Evolutionary conservation across 176 grass and related monocot species (phyloP).

Genomic region (Oryza rufipogon): DNA sequence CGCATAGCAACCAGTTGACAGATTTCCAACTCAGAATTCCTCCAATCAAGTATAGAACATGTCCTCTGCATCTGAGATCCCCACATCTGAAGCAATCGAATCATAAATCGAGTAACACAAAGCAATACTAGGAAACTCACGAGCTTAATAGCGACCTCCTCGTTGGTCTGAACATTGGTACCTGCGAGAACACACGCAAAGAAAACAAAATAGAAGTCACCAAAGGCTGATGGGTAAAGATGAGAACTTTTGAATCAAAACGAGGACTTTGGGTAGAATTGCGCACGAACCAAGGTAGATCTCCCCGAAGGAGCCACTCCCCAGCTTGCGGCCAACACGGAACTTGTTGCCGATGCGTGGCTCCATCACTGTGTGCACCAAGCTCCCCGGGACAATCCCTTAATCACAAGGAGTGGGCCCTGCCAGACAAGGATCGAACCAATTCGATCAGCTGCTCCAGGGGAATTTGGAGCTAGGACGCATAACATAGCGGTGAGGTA

Average conservation of each 20-base stretch:
- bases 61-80: conserved; percentile 26
- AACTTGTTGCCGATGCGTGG: conserved; percentile 83
- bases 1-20: neutral
- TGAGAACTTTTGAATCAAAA: conserved; percentile 29
- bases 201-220: neutral
- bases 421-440: conserved; percentile 21
- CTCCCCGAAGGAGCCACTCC: conserved; percentile 81
- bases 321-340: conserved; percentile 76
- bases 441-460: neutral
- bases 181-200: conserved; percentile 43
- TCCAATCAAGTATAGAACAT: neutral
- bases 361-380: conserved; percentile 45
- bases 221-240: conserved; percentile 2
- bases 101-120: neutral
- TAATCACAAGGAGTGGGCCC: conserved; percentile 11
- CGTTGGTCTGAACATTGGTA: conserved; percentile 88
- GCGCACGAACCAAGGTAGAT: conserved; percentile 62
- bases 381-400: neutral
- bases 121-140: conserved; percentile 49
- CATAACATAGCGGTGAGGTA: neutral
- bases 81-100: conserved; percentile 4
- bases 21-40: neutral
- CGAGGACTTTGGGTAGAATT: conserved; percentile 14
- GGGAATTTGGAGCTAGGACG: conserved; percentile 32
- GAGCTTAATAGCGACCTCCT: conserved; percentile 93